Evolutionary conservation across 169 alveolate genomes (phyloP).

Genomic region (Cryptosporidium xiaoi): DNA sequence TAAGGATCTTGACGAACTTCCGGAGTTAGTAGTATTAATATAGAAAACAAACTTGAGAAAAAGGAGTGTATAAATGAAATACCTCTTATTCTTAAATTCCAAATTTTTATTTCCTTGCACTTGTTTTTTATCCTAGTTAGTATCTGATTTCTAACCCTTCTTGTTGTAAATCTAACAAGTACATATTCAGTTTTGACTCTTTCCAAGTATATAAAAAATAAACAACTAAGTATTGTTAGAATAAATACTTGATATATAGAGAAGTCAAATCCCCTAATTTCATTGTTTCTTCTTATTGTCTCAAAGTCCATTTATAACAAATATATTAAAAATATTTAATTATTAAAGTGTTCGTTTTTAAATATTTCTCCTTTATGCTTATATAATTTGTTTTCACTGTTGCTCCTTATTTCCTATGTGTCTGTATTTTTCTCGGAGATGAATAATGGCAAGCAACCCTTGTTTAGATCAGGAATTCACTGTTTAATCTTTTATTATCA

Average conservation of each 20-base stretch:
- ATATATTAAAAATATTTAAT: background rate
- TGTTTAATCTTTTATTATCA: no score
- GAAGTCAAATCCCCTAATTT: conserved; percentile 19
- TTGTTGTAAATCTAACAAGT: conserved; percentile 20
- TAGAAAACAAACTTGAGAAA: conserved; percentile 26
- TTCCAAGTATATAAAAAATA: conserved; percentile 41
- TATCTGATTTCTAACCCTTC: conserved; percentile 37
- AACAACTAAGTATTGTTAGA: background rate
- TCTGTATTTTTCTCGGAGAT: no score
- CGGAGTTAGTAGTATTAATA: conserved; percentile 7
- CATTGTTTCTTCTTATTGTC: conserved; percentile 26
- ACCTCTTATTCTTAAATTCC: conserved; percentile 58
- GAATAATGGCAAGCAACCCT: no score
- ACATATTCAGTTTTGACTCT: conserved; percentile 25
- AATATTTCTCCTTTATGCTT: background rate
- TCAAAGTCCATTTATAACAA: conserved; percentile 22
- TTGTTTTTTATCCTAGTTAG: conserved; percentile 17
- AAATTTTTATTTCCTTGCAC: conserved; percentile 15
- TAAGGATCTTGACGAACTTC: conserved; percentile 57
- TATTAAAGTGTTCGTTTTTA: background rate
- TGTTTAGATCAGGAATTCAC: no score
- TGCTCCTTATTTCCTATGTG: no score
- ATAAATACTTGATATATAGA: conserved; percentile 16
- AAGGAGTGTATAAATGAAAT: conserved; percentile 55
- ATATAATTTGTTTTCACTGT: no score